phyloP scores from a whole-genome alignment of 768 basidiomycete species.

The Lepiota venenata region DNA sequence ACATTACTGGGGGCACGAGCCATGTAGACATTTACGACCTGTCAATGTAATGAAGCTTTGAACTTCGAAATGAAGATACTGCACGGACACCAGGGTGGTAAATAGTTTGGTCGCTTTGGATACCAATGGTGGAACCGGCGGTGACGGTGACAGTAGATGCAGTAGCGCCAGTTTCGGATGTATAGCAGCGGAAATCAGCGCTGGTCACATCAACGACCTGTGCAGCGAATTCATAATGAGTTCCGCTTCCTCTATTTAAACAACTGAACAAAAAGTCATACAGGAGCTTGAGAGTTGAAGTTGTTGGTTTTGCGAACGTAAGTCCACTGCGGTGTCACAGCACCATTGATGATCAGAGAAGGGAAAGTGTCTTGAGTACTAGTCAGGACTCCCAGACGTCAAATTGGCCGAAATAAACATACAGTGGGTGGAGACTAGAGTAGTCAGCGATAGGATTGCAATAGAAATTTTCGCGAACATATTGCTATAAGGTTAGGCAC shows the following conservation, averaged over 20 bases:
- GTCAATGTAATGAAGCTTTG: not conserved
- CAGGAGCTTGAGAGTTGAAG: conserved; percentile 36
- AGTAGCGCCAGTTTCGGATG: conserved; percentile 32
- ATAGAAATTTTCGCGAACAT: conserved; percentile 21
- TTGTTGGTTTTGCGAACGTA: conserved; percentile 46
- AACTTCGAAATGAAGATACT: not conserved
- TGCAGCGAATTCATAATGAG: not conserved
- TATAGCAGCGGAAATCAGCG: conserved; percentile 47
- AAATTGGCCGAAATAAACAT: conserved; percentile 3
- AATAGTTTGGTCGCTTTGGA: conserved; percentile 37
- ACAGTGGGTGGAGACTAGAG: conserved; percentile 24
- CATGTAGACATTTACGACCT: conserved; percentile 39
- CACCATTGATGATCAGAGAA: conserved; percentile 36
- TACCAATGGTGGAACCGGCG: conserved; percentile 42
- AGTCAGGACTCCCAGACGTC: not conserved
- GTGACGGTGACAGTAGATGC: conserved; percentile 41
- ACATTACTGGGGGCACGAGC: conserved; percentile 44
- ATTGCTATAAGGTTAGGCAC: not conserved
- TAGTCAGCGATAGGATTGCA: conserved; percentile 19
- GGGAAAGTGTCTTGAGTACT: conserved; percentile 38
- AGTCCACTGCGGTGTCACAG: conserved; percentile 34
- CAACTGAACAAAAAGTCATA: conserved; percentile 14
- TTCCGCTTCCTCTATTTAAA: not conserved
- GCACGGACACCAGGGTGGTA: conserved; percentile 45
- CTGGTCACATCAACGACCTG: conserved; percentile 46